Evolutionary conservation across 1,284 basidiomycete species (phyloP).

Genomic region (Entoloma clypeatum): DNA sequence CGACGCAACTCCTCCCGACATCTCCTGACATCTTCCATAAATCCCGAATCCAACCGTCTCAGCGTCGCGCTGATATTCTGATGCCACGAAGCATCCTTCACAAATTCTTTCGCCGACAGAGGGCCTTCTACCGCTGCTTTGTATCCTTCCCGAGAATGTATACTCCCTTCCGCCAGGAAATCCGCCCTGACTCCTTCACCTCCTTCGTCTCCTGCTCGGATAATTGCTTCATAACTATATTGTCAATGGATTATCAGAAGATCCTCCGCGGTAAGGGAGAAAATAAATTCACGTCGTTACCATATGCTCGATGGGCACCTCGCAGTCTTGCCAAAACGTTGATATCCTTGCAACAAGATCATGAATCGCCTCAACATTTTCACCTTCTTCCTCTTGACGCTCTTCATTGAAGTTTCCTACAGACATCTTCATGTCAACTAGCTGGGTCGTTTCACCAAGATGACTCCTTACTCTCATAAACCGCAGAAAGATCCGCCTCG

Average conservation of each 20-base stretch:
- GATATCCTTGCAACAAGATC: conserved; percentile 51
- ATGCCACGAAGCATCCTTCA: conserved; percentile 49
- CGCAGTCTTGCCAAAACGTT: conserved; percentile 48
- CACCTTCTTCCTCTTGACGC: conserved; percentile 28
- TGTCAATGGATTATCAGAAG: too few relatives aligned
- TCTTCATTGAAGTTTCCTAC: conserved; percentile 27
- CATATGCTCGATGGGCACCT: conserved; percentile 45
- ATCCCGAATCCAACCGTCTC: conserved; percentile 36
- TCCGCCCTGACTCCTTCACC: conserved; percentile 41
- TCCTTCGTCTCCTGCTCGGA: conserved; percentile 49
- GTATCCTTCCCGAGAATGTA: conserved; percentile 50
- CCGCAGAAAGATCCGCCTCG: conserved; percentile 44
- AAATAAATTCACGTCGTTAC: conserved; percentile 48
- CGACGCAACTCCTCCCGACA: conserved; percentile 36
- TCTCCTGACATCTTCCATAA: conserved; percentile 31
- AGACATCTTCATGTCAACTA: conserved; percentile 34
- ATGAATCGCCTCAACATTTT: conserved; percentile 38
- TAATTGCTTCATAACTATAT: conserved; percentile 57
- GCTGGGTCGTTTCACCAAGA: conserved; percentile 9
- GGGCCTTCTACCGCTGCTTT: conserved; percentile 47
- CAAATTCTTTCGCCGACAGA: conserved; percentile 39
- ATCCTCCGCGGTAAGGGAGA: too few relatives aligned
- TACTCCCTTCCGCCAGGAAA: conserved; percentile 48
- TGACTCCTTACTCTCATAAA: conserved; percentile 48
- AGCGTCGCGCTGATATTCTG: conserved; percentile 45